Base-by-base conservation (phyloP, 805 yeast genomes). In the Zygoascus biomembranicola region DNA sequence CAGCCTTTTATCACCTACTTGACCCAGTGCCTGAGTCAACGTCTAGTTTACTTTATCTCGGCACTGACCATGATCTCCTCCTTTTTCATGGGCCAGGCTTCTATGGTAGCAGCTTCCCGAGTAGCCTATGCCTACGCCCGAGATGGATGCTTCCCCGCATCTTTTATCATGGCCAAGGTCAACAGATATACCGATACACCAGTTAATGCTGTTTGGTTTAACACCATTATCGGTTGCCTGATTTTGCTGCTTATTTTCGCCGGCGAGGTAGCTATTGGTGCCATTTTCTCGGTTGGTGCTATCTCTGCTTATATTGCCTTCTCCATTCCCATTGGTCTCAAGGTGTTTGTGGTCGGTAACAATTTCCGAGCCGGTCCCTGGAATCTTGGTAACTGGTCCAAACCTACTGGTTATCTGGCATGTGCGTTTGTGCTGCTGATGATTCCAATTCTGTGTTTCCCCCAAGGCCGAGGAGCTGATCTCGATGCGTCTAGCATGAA, bases 251-350 rank as follows among this genome's bases (percentile, higher is more conserved):
- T 81, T 56, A 75, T 82, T 64, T 80, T 83, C 66, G 83, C 83
- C 35, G 85, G 85, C 42, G 81, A 79, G 55, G 73, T 77, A 19
- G 85, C 88, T 49, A 80, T 83, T 59, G 82, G 77, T 32, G 89
- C 89, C 44, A 81, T 82, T 56, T 84, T 84, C 69, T 81, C 87
- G 1, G 85, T 84, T 48, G 86, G 87, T 32, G 87, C 87, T 46
- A 82, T 83, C 61, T 78, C 85, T 13, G 79, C 85, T 0, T 82
- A 82, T 61, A 75, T 83, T 54, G 82, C 88, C 2, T 84, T 83
- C 68, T 74, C 79, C n/a, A 70, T 80, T 59, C 89, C 89, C 11
- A 79, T 82, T 18, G 61, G 79, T 8, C 73, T 83, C 54, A 78
- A 81, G 63, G 77, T 80, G 60, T 77, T 83, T 3, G 78, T 76